Evolutionary conservation across 768 basidiomycete species (phyloP).

Genomic region (Tremella fuciformis): DNA sequence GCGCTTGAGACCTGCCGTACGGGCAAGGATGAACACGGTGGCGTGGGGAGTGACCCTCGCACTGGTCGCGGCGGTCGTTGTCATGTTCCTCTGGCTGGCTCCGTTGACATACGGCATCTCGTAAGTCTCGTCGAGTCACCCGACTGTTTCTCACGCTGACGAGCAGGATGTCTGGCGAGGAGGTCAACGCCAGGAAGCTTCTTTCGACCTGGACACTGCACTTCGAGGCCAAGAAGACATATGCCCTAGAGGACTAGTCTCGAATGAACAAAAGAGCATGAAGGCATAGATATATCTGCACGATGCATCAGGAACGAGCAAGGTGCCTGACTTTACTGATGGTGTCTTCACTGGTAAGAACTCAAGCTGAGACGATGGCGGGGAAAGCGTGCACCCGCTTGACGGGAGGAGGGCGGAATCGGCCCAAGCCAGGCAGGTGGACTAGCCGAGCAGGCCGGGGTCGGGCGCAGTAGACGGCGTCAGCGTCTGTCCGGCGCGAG

Average conservation of each 20-base stretch:
- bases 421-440: too few relatives aligned
- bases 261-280: too few relatives aligned
- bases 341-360: too few relatives aligned
- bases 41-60: constrained; percentile 59
- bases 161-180: constrained; percentile 64
- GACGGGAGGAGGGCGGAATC: too few relatives aligned
- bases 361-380: too few relatives aligned
- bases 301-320: too few relatives aligned
- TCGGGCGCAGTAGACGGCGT: too few relatives aligned
- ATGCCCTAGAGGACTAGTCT: constrained; percentile 6
- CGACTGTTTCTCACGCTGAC: not conserved
- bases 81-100: constrained; percentile 62
- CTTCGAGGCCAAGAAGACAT: constrained; percentile 45
- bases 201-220: constrained; percentile 91
- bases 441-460: too few relatives aligned
- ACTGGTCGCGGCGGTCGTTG: constrained; percentile 63
- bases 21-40: constrained; percentile 64
- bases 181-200: constrained; percentile 78
- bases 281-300: not conserved
- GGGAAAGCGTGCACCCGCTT: too few relatives aligned
- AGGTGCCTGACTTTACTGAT: too few relatives aligned
- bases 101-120: constrained; percentile 91
- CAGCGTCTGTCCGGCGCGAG: too few relatives aligned
- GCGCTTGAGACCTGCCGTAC: constrained; percentile 57
- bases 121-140: constrained; percentile 57